Evolutionary conservation across 805 yeast species (phyloP), one percentile per base, ranked within the genome.

Genomic region (Pachysolen tannophilus): DNA sequence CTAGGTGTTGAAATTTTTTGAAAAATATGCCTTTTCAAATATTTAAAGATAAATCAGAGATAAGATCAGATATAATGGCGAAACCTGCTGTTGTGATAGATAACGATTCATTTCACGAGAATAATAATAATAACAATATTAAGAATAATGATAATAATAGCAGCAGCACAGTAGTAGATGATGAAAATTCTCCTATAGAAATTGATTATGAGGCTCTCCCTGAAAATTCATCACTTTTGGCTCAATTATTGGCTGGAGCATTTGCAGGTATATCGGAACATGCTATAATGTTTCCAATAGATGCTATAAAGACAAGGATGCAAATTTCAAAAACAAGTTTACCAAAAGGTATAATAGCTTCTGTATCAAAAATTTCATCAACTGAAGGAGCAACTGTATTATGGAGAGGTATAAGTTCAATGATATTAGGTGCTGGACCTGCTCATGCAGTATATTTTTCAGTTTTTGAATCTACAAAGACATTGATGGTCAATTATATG

Each of bases 211-310:
- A 90, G 58, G 78, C 96, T 5, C 68, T 90, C 20, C 97, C 97
- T 2, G 83, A 78, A 24, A 77, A 78, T 49, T 87, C 96, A 8
- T 78, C 96, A 1, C 61, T 92, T 36, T 53, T 75, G 5, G 84
- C 94, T 4, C 94, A 88, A 53, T 68, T 90, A 41, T 53, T 75
- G 9, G 97, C 97, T 2, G 98, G 98, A 8, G 97, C 97, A 0
- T 84, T 87, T 61, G 97, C 98, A n/a, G 98, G 98, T 19, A 85
- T 92, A 38, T 85, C 90, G 97, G 98, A 90, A 56, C 98, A 90
- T 59, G 78, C 95, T 1, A 86, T 90, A 30, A 86, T 90, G 96
- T 90, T 78, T 55, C 98, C 98, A 2, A 77, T 90, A 27, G 98
- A 90, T 56, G 90, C 94, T n/a, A 72, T 90, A 47, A 90, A 90